Percentiles rank a stretch among this genome's conserved stretches.
phyloP scores from a whole-genome alignment of 148 eudicot genomes.

The Gaultheria prostrata region DNA sequence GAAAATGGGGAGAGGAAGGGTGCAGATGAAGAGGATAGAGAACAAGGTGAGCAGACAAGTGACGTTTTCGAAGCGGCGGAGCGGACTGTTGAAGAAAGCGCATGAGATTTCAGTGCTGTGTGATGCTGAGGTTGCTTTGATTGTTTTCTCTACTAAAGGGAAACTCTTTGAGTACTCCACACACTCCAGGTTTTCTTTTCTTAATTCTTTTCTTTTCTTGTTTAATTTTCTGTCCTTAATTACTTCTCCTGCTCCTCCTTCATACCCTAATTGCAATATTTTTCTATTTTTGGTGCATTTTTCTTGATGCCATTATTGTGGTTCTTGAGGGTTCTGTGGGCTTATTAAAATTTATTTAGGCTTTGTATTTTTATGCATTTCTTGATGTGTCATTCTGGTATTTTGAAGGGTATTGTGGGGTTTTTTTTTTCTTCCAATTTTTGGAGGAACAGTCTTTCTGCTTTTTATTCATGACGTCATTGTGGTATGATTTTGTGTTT shows the following conservation, averaged over 20 bases:
- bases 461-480: too few relatives aligned
- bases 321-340: neutral
- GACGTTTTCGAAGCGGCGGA: conserved; percentile 54
- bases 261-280: neutral
- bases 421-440: too few relatives aligned
- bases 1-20: conserved; percentile 30
- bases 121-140: conserved; percentile 71
- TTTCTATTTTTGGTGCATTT: neutral
- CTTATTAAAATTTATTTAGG: neutral
- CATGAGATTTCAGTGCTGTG: conserved; percentile 73
- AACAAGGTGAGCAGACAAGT: conserved; percentile 31
- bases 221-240: neutral
- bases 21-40: conserved; percentile 33
- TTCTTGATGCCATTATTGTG: neutral
- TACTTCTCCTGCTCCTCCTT: neutral
- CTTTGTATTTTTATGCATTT: too few relatives aligned
- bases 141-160: conserved; percentile 68
- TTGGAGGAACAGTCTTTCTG: too few relatives aligned
- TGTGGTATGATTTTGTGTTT: too few relatives aligned
- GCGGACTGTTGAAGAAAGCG: conserved; percentile 70
- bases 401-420: too few relatives aligned
- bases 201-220: neutral
- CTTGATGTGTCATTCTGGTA: too few relatives aligned
- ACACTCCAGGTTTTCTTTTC: conserved; percentile 45
- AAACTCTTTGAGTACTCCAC: conserved; percentile 67